phyloP scores from a whole-genome alignment of 202 grass and related monocot genomes.

The Musa balbisiana region DNA sequence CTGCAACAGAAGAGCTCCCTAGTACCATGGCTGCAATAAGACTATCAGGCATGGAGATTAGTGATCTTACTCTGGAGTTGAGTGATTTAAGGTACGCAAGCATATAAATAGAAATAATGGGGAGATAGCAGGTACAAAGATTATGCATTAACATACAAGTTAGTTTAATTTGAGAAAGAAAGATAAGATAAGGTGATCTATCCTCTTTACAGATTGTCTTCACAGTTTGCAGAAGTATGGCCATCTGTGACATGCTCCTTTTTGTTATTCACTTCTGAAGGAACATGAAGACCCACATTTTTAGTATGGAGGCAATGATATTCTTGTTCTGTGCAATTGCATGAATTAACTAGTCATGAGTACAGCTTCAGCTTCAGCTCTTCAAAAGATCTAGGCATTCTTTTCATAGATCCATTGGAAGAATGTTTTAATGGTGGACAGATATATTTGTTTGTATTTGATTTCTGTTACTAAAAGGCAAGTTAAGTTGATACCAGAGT shows the following conservation, averaged over 20 bases:
- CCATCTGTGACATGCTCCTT: too few relatives aligned
- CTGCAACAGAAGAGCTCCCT: constrained; percentile 54
- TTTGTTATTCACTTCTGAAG: too few relatives aligned
- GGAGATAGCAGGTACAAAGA: background rate
- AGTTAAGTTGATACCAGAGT: too few relatives aligned
- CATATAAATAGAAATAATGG: constrained; percentile 2
- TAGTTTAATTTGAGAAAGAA: too few relatives aligned
- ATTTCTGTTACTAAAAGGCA: background rate
- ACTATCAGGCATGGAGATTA: constrained; percentile 70
- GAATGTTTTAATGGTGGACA: background rate
- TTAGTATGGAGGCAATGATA: background rate
- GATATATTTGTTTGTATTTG: background rate
- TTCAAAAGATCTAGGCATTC: background rate
- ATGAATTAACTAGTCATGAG: background rate
- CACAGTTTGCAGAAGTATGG: too few relatives aligned
- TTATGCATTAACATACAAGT: background rate
- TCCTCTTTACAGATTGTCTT: too few relatives aligned
- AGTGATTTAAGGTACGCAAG: constrained; percentile 65
- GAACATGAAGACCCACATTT: too few relatives aligned
- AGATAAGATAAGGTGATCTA: too few relatives aligned
- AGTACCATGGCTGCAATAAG: constrained; percentile 66
- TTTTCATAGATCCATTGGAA: background rate
- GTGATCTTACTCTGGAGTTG: constrained; percentile 77
- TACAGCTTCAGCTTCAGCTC: too few relatives aligned
- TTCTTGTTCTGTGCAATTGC: background rate